Conservation (phyloP, 2,329 filamentous ascomycete genomes). For the Rhinocladiella similis region DNA sequence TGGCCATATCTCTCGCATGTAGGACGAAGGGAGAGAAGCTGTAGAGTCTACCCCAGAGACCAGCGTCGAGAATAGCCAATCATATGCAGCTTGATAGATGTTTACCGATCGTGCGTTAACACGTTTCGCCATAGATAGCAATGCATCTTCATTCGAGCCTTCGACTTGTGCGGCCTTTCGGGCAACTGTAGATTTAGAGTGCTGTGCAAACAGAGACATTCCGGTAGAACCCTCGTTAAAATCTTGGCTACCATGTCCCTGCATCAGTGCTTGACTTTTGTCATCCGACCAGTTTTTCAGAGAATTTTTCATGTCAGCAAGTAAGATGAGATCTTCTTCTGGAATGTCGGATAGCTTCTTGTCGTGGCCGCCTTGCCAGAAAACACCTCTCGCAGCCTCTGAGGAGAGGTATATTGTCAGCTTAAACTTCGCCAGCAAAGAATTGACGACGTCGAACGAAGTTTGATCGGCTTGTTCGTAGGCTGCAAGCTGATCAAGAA, state of each 20-base stretch:
- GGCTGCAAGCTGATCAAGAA: slow-evolving; percentile 55
- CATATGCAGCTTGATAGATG: slow-evolving; percentile 53
- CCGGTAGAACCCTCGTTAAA: slow-evolving; percentile 51
- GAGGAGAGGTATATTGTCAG: slow-evolving; percentile 36
- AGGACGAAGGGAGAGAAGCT: slow-evolving; percentile 44
- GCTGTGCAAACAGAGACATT: slow-evolving; percentile 57
- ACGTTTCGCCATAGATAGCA: slow-evolving; percentile 42
- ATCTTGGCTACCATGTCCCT: slow-evolving; percentile 50
- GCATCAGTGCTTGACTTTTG: slow-evolving; percentile 45
- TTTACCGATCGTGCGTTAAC: slow-evolving; percentile 51
- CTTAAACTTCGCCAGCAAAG: slow-evolving; percentile 53
- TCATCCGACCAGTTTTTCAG: slow-evolving; percentile 47
- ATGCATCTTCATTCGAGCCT: slow-evolving; percentile 39
- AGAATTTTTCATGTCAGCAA: slow-evolving; percentile 47
- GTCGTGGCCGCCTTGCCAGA: slow-evolving; percentile 17
- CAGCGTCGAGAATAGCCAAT: slow-evolving; percentile 56
- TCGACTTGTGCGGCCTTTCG: slow-evolving; percentile 41
- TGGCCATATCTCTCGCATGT: slow-evolving; percentile 56
- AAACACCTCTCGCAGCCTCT: slow-evolving; percentile 37
- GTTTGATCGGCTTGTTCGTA: slow-evolving; percentile 58
- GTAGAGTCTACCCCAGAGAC: background rate
- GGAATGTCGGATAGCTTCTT: slow-evolving; percentile 1
- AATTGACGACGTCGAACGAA: slow-evolving; percentile 55
- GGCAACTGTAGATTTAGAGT: slow-evolving; percentile 49
- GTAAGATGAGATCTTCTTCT: slow-evolving; percentile 33